Percentiles rank a stretch among this genome's conserved stretches.
Conservation (phyloP, 192 early-diverging fungal species). For the Gaertneriomyces sp. region DNA sequence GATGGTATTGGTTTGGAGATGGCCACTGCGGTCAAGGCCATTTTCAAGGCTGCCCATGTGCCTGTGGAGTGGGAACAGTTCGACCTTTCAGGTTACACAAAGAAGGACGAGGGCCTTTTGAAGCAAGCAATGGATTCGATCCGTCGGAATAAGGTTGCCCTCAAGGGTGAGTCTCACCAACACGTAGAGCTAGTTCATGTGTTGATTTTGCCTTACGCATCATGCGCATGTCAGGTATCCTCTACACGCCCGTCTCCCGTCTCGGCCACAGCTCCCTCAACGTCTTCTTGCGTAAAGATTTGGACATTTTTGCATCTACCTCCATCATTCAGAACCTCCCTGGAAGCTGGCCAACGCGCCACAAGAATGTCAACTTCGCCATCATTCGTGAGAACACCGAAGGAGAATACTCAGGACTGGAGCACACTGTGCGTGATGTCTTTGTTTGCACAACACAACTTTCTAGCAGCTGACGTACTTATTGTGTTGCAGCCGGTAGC, state of each 20-base stretch:
- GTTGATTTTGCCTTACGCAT: too few species aligned
- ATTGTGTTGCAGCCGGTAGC: conserved; percentile 71
- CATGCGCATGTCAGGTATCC: conserved; percentile 35
- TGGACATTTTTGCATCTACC: conserved; percentile 97
- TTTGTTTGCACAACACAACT: conserved; percentile 1
- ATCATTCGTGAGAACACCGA: conserved; percentile 99
- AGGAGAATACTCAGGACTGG: conserved; percentile 98
- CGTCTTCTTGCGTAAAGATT: conserved; percentile 93
- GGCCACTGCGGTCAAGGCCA: conserved; percentile 82
- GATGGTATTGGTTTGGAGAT: conserved; percentile 97
- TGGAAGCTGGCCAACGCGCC: conserved; percentile 74
- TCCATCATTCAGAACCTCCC: conserved; percentile 87
- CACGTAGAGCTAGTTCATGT: background rate
- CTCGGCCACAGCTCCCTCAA: conserved; percentile 93
- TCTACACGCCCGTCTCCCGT: conserved; percentile 78
- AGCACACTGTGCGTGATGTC: conserved; percentile 71
- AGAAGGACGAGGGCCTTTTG: conserved; percentile 71
- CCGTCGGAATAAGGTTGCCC: conserved; percentile 90
- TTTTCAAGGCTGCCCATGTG: conserved; percentile 89
- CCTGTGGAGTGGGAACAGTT: conserved; percentile 98
- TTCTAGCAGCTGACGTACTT: conserved; percentile 4
- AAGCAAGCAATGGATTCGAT: conserved; percentile 89
- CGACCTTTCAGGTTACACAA: conserved; percentile 89
- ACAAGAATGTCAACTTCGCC: conserved; percentile 93
- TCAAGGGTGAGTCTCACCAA: conserved; percentile 74